Percentiles rank a stretch among this genome's conserved stretches.
These are phyloP conservation scores for Candida ascalaphidarum DNA, from an alignment of 805 yeast genomes.

Conservation along the genomic window DNA sequence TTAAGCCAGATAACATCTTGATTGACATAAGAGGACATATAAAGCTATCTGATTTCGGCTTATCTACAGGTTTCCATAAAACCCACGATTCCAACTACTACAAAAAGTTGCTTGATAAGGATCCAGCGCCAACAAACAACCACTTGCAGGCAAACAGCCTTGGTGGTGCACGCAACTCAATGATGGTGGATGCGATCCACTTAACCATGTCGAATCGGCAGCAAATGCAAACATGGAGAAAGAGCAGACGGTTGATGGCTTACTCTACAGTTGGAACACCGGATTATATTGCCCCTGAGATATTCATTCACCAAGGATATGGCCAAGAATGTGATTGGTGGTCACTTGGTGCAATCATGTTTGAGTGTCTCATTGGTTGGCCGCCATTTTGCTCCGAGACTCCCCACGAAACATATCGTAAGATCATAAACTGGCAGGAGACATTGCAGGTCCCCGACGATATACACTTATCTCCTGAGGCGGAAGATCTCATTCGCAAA, in stretches of 20 bases:
- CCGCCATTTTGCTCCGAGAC: conserved; percentile 95
- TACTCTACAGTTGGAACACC: conserved; percentile 96
- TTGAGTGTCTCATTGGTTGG: conserved; percentile 93
- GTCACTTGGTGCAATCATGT: conserved; percentile 95
- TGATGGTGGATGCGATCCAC: conserved; percentile 90
- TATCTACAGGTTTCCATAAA: conserved; percentile 86
- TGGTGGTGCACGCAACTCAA: conserved; percentile 53
- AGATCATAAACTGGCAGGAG: conserved; percentile 87
- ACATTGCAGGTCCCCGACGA: conserved; percentile 86
- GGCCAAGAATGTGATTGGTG: conserved; percentile 99
- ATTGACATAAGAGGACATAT: conserved; percentile 73
- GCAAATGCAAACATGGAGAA: conserved; percentile 95
- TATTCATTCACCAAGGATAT: conserved; percentile 85
- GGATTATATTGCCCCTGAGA: conserved; percentile 93
- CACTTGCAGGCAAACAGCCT: conserved; percentile 1
- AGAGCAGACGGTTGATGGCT: conserved; percentile 86
- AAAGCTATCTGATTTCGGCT: conserved; percentile 67
- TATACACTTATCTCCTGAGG: conserved; percentile 79
- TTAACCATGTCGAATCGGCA: conserved; percentile 91
- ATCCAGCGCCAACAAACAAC: conserved; percentile 26
- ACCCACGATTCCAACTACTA: conserved; percentile 88
- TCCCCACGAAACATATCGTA: conserved; percentile 88
- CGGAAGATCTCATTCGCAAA: conserved; percentile 76
- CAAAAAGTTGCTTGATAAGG: conserved; percentile 65
- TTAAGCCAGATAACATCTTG: conserved; percentile 92